A percentile compares a stretch with the other conserved stretches of the same genome.
These are phyloP conservation scores for Penicillium sumatraense DNA, from an alignment of 2,329 filamentous ascomycete genomes.

Conservation along the genomic window DNA sequence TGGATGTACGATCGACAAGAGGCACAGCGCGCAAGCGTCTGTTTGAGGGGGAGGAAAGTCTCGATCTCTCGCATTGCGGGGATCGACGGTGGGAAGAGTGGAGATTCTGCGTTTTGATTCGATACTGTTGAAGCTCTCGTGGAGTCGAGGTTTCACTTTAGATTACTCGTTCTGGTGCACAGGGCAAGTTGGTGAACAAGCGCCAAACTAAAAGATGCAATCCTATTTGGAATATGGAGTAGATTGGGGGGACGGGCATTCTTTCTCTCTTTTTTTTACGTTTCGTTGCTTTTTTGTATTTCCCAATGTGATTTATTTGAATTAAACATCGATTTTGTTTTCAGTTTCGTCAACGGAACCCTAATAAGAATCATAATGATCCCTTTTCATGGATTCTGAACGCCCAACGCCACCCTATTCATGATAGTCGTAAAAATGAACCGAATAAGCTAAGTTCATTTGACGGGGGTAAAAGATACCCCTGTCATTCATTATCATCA, in stretches of 20 bases:
- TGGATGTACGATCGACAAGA: conserved; percentile 10
- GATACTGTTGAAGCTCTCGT: background rate
- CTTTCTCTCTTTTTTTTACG: background rate
- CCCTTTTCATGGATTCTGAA: background rate
- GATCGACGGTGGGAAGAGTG: background rate
- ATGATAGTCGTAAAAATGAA: conserved; percentile 10
- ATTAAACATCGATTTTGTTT: background rate
- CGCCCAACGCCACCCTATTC: conserved; percentile 8
- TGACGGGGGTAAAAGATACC: background rate
- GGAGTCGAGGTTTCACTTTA: conserved; percentile 3
- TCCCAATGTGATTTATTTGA: background rate
- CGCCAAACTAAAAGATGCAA: background rate
- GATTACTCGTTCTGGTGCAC: conserved; percentile 1
- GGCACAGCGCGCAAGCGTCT: background rate
- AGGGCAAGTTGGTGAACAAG: background rate
- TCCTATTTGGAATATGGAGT: background rate
- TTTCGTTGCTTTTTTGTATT: background rate
- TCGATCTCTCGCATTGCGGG: conserved; percentile 8
- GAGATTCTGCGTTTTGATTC: background rate
- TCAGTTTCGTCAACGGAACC: background rate
- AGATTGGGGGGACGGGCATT: background rate
- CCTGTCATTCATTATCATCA: background rate
- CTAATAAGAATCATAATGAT: background rate
- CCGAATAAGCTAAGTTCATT: background rate
- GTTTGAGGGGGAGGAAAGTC: background rate